A percentile compares a stretch with the other conserved stretches of the same genome.
Evolutionary conservation across 2,329 filamentous ascomycete genomes (phyloP).

Genomic region (Rhinocladiella similis): DNA sequence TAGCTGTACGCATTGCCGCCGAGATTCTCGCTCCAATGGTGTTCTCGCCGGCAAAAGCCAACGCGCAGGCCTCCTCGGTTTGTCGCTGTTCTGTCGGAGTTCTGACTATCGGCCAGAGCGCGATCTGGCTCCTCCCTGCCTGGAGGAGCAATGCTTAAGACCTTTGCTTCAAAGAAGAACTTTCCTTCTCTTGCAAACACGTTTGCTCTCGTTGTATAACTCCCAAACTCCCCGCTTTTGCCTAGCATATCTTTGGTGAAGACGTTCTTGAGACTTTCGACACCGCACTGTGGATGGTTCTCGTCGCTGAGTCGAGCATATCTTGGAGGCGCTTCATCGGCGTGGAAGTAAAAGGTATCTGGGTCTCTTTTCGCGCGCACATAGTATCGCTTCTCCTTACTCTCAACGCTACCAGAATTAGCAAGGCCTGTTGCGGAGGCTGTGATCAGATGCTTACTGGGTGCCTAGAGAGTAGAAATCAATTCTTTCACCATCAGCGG

Average conservation of each 20-base stretch:
- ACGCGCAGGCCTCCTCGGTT: conserved; percentile 49
- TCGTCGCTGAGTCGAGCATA: conserved; percentile 87
- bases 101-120: conserved; percentile 27
- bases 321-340: conserved; percentile 79
- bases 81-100: conserved; percentile 23
- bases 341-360: conserved; percentile 30
- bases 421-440: not conserved
- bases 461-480: conserved; percentile 30
- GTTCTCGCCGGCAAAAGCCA: conserved; percentile 47
- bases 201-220: conserved; percentile 85
- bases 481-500: conserved; percentile 25
- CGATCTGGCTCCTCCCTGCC: conserved; percentile 56
- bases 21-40: conserved; percentile 29
- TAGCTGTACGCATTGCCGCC: conserved; percentile 31
- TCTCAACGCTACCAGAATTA: conserved; percentile 26
- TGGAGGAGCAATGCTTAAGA: conserved; percentile 58
- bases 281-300: conserved; percentile 58
- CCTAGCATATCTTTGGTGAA: conserved; percentile 72
- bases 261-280: conserved; percentile 73
- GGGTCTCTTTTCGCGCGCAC: conserved; percentile 29
- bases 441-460: conserved; percentile 20
- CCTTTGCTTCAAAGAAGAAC: conserved; percentile 92
- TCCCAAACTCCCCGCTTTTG: conserved; percentile 76
- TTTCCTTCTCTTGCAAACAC: conserved; percentile 85
- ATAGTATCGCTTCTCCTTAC: conserved; percentile 30